Base-by-base conservation (phyloP, 805 yeast species). In the Candida parachauliodes region DNA sequence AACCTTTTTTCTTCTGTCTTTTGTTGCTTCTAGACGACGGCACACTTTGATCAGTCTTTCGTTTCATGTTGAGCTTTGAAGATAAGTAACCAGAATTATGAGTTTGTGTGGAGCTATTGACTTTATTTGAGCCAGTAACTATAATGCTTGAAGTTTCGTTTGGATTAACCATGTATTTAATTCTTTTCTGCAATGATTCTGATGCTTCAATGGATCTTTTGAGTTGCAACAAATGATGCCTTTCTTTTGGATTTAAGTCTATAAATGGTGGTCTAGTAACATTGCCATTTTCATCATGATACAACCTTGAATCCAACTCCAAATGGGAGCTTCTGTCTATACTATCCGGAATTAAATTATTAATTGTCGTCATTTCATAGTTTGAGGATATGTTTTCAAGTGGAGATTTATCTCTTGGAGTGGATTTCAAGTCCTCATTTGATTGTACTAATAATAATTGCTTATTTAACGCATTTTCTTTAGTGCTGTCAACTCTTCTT, bases 221-320 rank as follows among this genome's bases (percentile, higher is more conserved):
- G 32, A 67, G 45, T 44, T 65, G 71, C 21, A 68, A 47, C 39
- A 68, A 52, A 10, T 65, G 66, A 42, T 68, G 63, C 19, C 74
- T 49, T 43, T 68, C 74, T 24, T 62, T 42, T 1, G 73, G 74
- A 40, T 66, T 72, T 32, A 67, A 52, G 32, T 64, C 65, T 28
- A 68, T 68, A 44, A 68, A 65, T 5, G 73, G 72, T 0, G 74
- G 74, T 32, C 74, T 52, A 3, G 61, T 66, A 34, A 63, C 44
- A 30, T 63, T 59, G 8, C 72, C 72, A 1, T 59, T 52, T 5
- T 51, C 57, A 40, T 68, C 72, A 9, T 52, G 46, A 42, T 67
- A 66, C 18, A 57, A 39, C 4, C 65, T 60, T 2, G 65, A 57
- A 23, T 59, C 66, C 26, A 55, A 59, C 28, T 60, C 64, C n/a